A percentile compares a stretch with the other conserved stretches of the same genome.
phyloP scores from a whole-genome alignment of 805 yeast species.

The Pichia pseudocactophila region DNA sequence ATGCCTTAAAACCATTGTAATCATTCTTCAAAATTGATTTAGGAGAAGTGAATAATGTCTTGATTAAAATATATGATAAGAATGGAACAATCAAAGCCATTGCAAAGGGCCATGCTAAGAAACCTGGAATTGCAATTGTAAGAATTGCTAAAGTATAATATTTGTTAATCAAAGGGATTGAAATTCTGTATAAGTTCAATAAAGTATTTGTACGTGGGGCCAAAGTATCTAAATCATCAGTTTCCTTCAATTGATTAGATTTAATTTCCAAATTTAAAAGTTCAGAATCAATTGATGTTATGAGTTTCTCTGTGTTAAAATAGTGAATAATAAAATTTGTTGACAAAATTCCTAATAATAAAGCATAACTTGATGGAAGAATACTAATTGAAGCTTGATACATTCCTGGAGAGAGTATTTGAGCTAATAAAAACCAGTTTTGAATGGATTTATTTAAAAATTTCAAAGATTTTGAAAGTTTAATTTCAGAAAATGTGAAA shows the following conservation, averaged over 20 bases:
- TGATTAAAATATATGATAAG: constrained; percentile 29
- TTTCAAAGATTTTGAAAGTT: constrained; percentile 36
- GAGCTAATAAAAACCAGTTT: constrained; percentile 53
- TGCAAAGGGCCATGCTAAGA: constrained; percentile 89
- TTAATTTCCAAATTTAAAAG: constrained; percentile 13
- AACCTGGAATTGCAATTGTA: constrained; percentile 55
- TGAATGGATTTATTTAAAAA: constrained; percentile 35
- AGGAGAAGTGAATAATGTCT: constrained; percentile 6
- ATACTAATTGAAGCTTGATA: constrained; percentile 82
- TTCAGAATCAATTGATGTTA: constrained; percentile 12
- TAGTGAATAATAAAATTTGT: constrained; percentile 31
- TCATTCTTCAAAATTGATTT: constrained; percentile 8
- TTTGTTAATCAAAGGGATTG: constrained; percentile 15
- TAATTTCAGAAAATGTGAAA: constrained; percentile 44
- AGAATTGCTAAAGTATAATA: constrained; percentile 28
- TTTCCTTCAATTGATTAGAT: constrained; percentile 10
- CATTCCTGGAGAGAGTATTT: constrained; percentile 68
- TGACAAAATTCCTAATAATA: constrained; percentile 42
- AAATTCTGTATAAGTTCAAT: constrained; percentile 8
- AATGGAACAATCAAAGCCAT: constrained; percentile 57
- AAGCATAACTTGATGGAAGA: constrained; percentile 74
- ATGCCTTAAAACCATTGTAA: constrained; percentile 4
- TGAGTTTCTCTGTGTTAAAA: constrained; percentile 22
- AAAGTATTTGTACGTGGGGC: constrained; percentile 12
- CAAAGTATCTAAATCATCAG: constrained; percentile 11